Evolutionary conservation across 2,329 filamentous ascomycete genomes (phyloP).

Genomic region (Phialophora macrospora): DNA sequence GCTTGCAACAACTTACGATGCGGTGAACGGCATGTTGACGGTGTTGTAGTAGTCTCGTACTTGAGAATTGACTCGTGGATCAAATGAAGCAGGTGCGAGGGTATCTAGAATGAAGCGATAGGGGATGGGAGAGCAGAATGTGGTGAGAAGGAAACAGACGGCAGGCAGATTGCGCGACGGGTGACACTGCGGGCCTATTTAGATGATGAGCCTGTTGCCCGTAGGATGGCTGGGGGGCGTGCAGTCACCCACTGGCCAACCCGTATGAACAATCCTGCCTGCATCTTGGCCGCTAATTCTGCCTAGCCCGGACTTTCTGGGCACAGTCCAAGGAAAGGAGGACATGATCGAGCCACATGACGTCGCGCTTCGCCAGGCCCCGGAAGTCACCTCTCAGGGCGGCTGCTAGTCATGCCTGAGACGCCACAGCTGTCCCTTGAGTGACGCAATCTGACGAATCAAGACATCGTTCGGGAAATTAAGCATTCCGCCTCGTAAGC

Average conservation of each 20-base stretch:
- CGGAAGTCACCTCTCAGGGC: background rate
- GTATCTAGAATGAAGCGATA: constrained; percentile 11
- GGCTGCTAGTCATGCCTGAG: background rate
- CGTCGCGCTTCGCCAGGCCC: constrained; percentile 6
- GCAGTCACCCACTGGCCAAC: constrained; percentile 16
- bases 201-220: constrained; percentile 7
- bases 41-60: background rate
- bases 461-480: background rate
- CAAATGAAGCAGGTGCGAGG: background rate
- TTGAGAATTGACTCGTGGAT: background rate
- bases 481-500: constrained; percentile 4
- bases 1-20: constrained; percentile 50
- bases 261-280: constrained; percentile 15
- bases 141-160: background rate
- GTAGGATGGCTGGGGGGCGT: constrained; percentile 17
- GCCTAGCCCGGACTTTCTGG: constrained; percentile 11
- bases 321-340: constrained; percentile 7
- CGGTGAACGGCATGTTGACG: constrained; percentile 57
- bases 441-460: background rate
- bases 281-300: constrained; percentile 11
- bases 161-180: constrained; percentile 20
- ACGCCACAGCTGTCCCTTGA: constrained; percentile 6
- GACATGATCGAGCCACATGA: constrained; percentile 21
- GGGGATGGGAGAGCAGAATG: background rate
- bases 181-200: constrained; percentile 10